Conservation (phyloP, 768 basidiomycete genomes). For the Postia placenta region DNA sequence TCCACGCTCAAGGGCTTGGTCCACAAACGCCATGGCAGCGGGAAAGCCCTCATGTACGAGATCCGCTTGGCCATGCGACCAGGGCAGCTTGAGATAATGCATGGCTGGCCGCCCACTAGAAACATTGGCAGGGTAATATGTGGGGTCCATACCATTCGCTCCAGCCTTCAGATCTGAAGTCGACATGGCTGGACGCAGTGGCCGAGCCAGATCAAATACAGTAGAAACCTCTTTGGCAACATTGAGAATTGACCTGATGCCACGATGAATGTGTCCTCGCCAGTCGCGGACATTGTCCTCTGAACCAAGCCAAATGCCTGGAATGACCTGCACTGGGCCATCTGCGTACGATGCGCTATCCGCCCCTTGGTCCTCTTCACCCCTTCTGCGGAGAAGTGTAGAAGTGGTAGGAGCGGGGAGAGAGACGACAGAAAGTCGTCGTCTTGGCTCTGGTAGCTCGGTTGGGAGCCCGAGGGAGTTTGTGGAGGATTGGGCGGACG, state of each 20-base stretch:
- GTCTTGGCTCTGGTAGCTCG: conserved; percentile 33
- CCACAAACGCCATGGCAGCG: conserved; percentile 75
- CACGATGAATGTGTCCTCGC: conserved; percentile 58
- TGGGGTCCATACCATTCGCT: conserved; percentile 32
- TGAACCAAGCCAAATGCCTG: conserved; percentile 84
- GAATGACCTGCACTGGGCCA: conserved; percentile 81
- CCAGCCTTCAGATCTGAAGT: conserved; percentile 53
- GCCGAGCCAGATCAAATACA: conserved; percentile 54
- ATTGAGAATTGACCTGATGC: conserved; percentile 80
- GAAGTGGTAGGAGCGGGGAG: conserved; percentile 53
- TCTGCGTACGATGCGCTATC: conserved; percentile 66
- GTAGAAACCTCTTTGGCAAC: conserved; percentile 87
- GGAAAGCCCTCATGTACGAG: conserved; percentile 76
- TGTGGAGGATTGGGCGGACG: conserved; percentile 54
- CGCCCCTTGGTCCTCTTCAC: conserved; percentile 36
- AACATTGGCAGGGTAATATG: conserved; percentile 63
- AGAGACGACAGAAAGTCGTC: conserved; percentile 69
- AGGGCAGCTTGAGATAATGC: conserved; percentile 84
- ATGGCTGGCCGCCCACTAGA: conserved; percentile 68
- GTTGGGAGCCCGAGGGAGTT: conserved; percentile 36
- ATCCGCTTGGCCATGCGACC: conserved; percentile 94
- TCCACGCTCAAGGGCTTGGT: conserved; percentile 65
- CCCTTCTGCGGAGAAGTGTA: conserved; percentile 54
- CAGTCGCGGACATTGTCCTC: conserved; percentile 90
- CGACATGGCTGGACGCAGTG: conserved; percentile 58